A percentile compares a stretch with the other conserved stretches of the same genome.
These are phyloP conservation scores for Fraxinus angustifolia DNA, from an alignment of 305 asterid species.

Conservation along the genomic window DNA sequence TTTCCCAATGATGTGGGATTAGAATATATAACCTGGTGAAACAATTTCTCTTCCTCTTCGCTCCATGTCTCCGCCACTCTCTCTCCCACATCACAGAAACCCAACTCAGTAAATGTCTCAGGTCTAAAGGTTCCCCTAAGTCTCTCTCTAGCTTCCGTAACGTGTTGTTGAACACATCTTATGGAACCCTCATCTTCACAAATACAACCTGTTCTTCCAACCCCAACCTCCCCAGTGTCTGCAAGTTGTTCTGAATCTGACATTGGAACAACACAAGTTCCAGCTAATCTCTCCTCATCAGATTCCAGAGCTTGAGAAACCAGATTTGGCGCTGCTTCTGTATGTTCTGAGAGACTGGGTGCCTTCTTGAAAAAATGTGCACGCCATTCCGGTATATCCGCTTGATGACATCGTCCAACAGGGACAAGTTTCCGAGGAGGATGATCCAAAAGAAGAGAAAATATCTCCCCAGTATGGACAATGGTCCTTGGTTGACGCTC, in stretches of 20 bases:
- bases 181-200: conserved; percentile 63
- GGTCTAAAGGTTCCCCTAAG: conserved; percentile 47
- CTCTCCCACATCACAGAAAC: conserved; percentile 72
- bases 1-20: conserved; percentile 47
- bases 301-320: conserved; percentile 6
- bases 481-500: conserved; percentile 25
- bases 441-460: conserved; percentile 35
- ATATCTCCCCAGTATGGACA: conserved; percentile 30
- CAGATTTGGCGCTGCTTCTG: background rate
- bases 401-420: conserved; percentile 61
- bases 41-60: conserved; percentile 44
- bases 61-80: conserved; percentile 57
- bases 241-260: conserved; percentile 18
- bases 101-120: conserved; percentile 45
- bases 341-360: conserved; percentile 22
- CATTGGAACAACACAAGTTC: conserved; percentile 35
- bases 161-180: conserved; percentile 65
- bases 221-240: conserved; percentile 24
- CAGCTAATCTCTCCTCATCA: conserved; percentile 34
- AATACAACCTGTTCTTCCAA: conserved; percentile 43
- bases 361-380: background rate
- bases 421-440: conserved; percentile 58
- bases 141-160: conserved; percentile 60
- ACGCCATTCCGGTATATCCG: conserved; percentile 58
- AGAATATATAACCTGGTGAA: conserved; percentile 53